Base-by-base conservation (phyloP, 1,284 basidiomycete species). In the Pseudomicrostroma phylloplanum region DNA sequence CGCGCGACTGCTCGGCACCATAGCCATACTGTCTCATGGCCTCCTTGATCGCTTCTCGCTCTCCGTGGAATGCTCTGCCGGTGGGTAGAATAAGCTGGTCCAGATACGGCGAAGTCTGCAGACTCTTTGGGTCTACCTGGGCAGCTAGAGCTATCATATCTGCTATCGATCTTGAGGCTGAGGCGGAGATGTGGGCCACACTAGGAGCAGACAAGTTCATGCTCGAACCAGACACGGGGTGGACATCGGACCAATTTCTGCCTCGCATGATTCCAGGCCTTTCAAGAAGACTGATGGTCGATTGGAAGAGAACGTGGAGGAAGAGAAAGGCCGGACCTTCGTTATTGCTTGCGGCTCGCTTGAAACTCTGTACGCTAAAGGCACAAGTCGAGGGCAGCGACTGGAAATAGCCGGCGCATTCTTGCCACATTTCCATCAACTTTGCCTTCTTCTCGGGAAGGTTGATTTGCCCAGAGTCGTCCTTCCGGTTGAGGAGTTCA, bases 231-330 rank as follows among this genome's bases (percentile, higher is more conserved):
- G 51, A 19, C 15, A 48, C 43, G 43, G 43, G 43, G 6, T n/a
- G 43, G 25, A 25, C 51, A 13, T 26, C 25, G 21, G 26, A 23
- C 21, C 19, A 15, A 13, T 54, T 25, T 19, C 51, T 54, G 19
- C 58, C 21, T 3, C 62, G 46, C 63, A 73, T 63, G 40, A 73
- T 55, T 36, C 66, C 62, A 6, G 71, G 71, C 9, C 71, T 65
- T 40, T 73, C 67, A 46, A 73, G 57, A 56, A 73, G 55, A 3
- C 70, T 71, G 42, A 73, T 73, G 17, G 71, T 73, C 11, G 68
- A 70, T 60, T 73, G 71, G 66, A 73, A 68, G 7, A 73, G 67
- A 21, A 71, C 68, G 49, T 73, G 71, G 57, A 73, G 42, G 42
- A 70, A 73, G 19, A 73, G 65, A 36, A 73, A 73, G 1, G 66